Base-by-base conservation (phyloP, 1,284 basidiomycete species). In the Kwoniella shivajii region DNA sequence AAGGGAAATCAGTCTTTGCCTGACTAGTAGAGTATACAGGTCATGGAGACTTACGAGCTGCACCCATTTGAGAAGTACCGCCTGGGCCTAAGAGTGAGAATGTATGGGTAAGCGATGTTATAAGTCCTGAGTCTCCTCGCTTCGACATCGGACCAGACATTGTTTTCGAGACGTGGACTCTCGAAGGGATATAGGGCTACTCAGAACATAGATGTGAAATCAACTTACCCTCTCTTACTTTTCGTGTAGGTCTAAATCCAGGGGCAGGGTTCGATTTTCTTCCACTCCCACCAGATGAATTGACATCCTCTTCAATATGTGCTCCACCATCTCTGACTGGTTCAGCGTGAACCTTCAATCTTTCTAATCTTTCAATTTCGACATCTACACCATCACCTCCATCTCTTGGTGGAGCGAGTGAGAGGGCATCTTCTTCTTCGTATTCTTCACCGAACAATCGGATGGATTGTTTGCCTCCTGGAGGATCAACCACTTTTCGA, bases 371-470 rank as follows among this genome's bases (percentile, higher is more conserved):
- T 56, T 73, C 73, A 18, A 75, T 54, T 50, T 74, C 72, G 27
- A 74, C 69, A 46, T 75, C 75, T 9, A 74, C 68, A 7, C 74
- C 74, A 33, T 64, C 44, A 10, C 72, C 74, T 26, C 71, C 72
- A 58, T 70, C 66, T 36, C 65, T 48, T 4, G 75, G 72, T 6
- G 77, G 77, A 9, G 77, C 76, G 34, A 77, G 57, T 14, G 69
- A 71, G 7, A 78, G 66, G 2, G 77, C 76, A 51, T 78, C 77
- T 20, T 64, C 56, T 59, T 78, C 74, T 55, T 72, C 76, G 65
- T 75, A 74, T 53, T 77, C 76, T 45, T 72, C 72, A 38, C 67
- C 70, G 39, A 65, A 72, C 55, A 78, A 51, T 37, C 59, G 60
- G 46, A 76, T 54, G 53, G 60, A 71, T 50, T 73, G 65, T 51